Base-by-base conservation (phyloP, 495 filamentous ascomycete genomes). In the Penicillium paxilli region DNA sequence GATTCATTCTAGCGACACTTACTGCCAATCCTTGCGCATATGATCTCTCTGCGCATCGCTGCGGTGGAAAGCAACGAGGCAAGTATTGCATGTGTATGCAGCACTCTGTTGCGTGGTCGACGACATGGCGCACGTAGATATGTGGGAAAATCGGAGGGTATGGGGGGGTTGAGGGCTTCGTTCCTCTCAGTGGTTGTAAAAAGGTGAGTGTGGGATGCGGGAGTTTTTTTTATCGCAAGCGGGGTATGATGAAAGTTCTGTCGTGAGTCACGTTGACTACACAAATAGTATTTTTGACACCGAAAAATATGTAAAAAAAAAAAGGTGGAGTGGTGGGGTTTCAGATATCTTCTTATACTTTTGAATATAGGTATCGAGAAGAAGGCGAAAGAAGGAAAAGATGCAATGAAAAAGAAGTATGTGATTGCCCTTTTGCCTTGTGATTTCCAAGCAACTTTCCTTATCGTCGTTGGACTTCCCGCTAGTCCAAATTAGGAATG, bases 11-110 rank as follows among this genome's bases (percentile, higher is more conserved):
- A 53, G 35, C 17, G 47, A 55, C 40, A 51, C 91, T 69, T 84
- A 96, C 92, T 98, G 93, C 93, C 94, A 98, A 70, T 98, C 94
- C 60, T 84, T 91, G 62, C 92, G 91, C 92, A 98, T 98, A 65
- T 98, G 94, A 41, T 84, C 86, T 58, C 92, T 83, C 70, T 98
- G 94, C n/a, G 91, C 83, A 67, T 98, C 93, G 66, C 87, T 88
- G 66, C 87, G 88, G 61, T 93, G 87, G 74, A 97, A 98, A 25
- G 94, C 94, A 52, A 98, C 92, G 60, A 96, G 91, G 62, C 94
- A 98, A 25, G 93, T 90, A 75, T 98, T 98, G 82, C 94, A 98
- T 40, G 94, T 96, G 70, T 91, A 98, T 2, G 93, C 92, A 69
- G 96, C 88, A 23, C 38, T 51, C 52, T 59, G 50, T 33, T 59